These are phyloP conservation scores for Boletus vinaceobasis DNA, from an alignment of 768 basidiomycete genomes.

Conservation along the genomic window DNA sequence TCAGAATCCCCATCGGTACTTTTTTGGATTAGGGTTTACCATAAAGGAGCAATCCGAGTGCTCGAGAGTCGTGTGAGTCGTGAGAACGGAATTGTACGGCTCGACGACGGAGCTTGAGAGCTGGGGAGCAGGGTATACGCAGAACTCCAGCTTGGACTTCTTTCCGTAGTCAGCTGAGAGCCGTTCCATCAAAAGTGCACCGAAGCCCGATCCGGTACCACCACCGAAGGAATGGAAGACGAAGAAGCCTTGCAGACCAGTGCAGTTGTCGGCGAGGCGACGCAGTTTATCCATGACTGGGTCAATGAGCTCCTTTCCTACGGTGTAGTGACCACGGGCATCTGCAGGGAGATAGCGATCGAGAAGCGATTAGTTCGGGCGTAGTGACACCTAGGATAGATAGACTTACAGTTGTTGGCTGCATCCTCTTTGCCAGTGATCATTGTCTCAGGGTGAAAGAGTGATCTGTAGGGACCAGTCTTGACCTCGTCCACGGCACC, in stretches of 20 bases:
- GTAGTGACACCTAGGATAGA: neutral
- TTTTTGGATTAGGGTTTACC: conserved; percentile 42
- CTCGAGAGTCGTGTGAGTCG: conserved; percentile 98
- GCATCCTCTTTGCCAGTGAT: conserved; percentile 99
- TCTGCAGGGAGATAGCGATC: conserved; percentile 45
- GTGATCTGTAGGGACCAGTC: conserved; percentile 83
- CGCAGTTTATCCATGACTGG: conserved; percentile 96
- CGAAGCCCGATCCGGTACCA: conserved; percentile 98
- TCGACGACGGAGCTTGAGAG: conserved; percentile 96
- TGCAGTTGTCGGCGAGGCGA: conserved; percentile 95
- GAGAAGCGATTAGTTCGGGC: conserved; percentile 9
- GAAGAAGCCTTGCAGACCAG: conserved; percentile 98
- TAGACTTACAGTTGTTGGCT: conserved; percentile 91
- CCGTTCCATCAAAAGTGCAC: conserved; percentile 94
- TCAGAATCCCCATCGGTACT: conserved; percentile 1
- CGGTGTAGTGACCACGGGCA: conserved; percentile 98
- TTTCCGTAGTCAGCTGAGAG: conserved; percentile 99
- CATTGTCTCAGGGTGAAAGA: conserved; percentile 98
- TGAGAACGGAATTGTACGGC: conserved; percentile 97
- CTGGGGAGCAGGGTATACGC: conserved; percentile 94
- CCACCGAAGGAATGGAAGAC: conserved; percentile 99
- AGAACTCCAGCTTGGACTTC: conserved; percentile 98
- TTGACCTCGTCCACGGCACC: conserved; percentile 95
- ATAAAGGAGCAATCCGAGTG: conserved; percentile 99
- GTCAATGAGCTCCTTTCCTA: conserved; percentile 98